Percentiles rank a stretch among this genome's conserved stretches.
These are phyloP conservation scores for Trichoderma sp. DNA, from an alignment of 2,329 filamentous ascomycete genomes.

Conservation along the genomic window DNA sequence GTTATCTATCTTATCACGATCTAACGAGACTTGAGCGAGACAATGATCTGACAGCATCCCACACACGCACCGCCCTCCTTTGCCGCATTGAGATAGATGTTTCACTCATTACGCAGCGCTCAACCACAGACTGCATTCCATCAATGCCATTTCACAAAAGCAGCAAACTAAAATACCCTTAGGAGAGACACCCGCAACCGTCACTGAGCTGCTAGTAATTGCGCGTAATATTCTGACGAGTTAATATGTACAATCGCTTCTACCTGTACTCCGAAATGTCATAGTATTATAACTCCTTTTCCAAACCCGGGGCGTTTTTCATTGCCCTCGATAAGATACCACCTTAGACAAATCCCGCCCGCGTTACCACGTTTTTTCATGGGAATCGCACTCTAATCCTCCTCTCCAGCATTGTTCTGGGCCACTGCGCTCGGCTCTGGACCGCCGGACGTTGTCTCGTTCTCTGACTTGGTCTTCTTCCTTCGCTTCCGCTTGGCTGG, in stretches of 20 bases:
- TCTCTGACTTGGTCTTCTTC: constrained; percentile 30
- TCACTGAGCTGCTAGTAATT: background rate
- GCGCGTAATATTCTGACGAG: background rate
- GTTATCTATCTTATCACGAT: constrained; percentile 6
- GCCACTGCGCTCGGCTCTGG: constrained; percentile 18
- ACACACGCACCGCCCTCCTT: background rate
- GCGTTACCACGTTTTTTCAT: background rate
- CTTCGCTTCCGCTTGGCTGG: constrained; percentile 33
- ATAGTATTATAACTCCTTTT: background rate
- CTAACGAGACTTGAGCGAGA: background rate
- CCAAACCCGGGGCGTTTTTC: background rate
- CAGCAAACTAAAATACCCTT: background rate
- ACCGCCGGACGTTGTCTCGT: constrained; percentile 21
- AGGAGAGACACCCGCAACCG: background rate
- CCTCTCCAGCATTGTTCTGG: constrained; percentile 21
- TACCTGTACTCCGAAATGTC: constrained; percentile 1
- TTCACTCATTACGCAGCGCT: background rate
- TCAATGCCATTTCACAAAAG: background rate
- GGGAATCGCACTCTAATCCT: constrained; percentile 21
- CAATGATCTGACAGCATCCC: background rate
- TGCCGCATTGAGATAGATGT: constrained; percentile 1
- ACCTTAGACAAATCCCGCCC: too few species aligned
- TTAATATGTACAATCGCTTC: constrained; percentile 8
- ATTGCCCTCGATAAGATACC: background rate
- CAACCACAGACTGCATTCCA: background rate